phyloP scores from a whole-genome alignment of 1,139 yeast species.

The Tardiomyces blankii region DNA sequence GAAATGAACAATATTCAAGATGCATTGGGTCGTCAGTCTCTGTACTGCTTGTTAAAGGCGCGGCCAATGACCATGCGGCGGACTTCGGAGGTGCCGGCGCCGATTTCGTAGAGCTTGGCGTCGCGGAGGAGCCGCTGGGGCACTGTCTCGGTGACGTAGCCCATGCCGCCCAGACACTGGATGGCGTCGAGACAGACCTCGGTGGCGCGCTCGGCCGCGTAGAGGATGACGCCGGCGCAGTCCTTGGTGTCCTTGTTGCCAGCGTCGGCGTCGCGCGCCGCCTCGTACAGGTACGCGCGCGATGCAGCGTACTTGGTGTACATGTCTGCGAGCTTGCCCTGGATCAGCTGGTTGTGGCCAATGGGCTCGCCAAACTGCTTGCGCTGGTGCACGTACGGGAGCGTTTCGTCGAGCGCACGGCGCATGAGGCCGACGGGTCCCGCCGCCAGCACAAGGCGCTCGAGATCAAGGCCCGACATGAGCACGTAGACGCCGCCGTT shows the following conservation, averaged over 20 bases:
- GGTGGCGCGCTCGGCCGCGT: slow-evolving; percentile 26
- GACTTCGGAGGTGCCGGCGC: slow-evolving; percentile 26
- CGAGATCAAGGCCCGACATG: slow-evolving; percentile 24
- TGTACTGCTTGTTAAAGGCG: slow-evolving; percentile 22
- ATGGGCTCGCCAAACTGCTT: slow-evolving; percentile 25
- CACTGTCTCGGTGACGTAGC: slow-evolving; percentile 24
- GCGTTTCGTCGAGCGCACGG: slow-evolving; percentile 24
- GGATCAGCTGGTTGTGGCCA: slow-evolving; percentile 24
- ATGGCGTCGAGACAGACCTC: slow-evolving; percentile 26
- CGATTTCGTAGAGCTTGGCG: slow-evolving; percentile 25
- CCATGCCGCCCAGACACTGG: slow-evolving; percentile 27
- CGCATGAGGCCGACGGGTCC: slow-evolving; percentile 26
- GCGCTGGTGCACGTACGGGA: slow-evolving; percentile 24
- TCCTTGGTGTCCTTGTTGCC: slow-evolving; percentile 21
- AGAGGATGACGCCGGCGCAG: slow-evolving; percentile 25
- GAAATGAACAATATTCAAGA: no score
- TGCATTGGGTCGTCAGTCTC: slow-evolving; percentile 1
- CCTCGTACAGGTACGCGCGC: slow-evolving; percentile 19
- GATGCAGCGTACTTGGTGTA: slow-evolving; percentile 25
- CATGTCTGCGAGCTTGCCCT: slow-evolving; percentile 27
- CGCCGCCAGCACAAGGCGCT: slow-evolving; percentile 24
- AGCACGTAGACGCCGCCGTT: slow-evolving; percentile 24
- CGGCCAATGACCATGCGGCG: slow-evolving; percentile 26
- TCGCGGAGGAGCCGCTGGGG: slow-evolving; percentile 23
- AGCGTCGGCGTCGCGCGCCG: slow-evolving; percentile 20